Base-by-base conservation (phyloP, 352 stramenopile genomes). In the Pythium chondricola region DNA sequence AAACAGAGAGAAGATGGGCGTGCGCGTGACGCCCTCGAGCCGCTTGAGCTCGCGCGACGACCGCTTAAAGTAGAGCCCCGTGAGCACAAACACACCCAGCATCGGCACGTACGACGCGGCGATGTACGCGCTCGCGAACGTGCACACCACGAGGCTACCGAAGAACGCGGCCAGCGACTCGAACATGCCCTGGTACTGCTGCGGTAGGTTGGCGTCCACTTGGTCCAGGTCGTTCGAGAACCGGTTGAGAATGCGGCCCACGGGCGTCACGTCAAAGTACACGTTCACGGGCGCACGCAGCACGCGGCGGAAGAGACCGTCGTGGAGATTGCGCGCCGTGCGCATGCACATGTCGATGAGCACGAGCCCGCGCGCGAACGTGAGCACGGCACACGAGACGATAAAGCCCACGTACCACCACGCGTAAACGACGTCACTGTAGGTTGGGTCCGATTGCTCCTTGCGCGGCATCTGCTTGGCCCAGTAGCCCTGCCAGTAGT, bases 1-100 rank as follows among this genome's bases (percentile, higher is more conserved):
- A 45, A 98, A 71, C 32, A 97, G 65, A 4, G 81, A 78, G 66
- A 97, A 98, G 33, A 99, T 83, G 1, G 95, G 95, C 11, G 85
- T 76, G 11, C 65, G 64, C 6, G 65, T 74, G 32, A 97, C 64
- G 10, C 83, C 85, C 53, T 99, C 95, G 16, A 98, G 71, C 10
- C 95, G 80, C 69, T 98, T 97, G 9, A 98, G 48, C 52, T 98
- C 93, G 3, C 73, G 60, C 38, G 82, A 61, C 14, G 69, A 76
- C 43, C 66, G 55, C 51, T 96, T 67, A 56, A 94, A 97, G 47
- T 97, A 97, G 17, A 86, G 79, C 20, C 72, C 56, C 10, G 77
- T 43, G 3, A 58, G 48, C n/a, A 46, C 58, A 26, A 83, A 68
- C 17, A 83, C 56, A 3, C 57, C 13, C 1, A 79, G 24, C 3